Percentiles rank a stretch among this genome's conserved stretches.
These are phyloP conservation scores for Metarhizium robertsii DNA, from an alignment of 2,329 filamentous ascomycete species.

Conservation along the genomic window DNA sequence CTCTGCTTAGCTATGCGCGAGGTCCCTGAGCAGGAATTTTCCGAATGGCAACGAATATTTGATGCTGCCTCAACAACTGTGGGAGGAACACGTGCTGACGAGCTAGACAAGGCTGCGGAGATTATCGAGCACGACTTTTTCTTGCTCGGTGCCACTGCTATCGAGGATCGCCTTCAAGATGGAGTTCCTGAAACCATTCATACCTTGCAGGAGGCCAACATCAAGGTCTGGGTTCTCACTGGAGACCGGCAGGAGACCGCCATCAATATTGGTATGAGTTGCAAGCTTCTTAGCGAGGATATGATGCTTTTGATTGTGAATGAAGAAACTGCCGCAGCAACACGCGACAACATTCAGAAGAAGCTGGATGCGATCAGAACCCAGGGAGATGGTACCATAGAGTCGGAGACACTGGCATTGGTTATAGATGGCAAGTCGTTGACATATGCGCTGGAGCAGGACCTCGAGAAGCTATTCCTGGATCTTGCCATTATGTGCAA, in stretches of 20 bases:
- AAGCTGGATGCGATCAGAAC: conserved; percentile 85
- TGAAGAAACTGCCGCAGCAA: conserved; percentile 71
- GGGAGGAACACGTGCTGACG: conserved; percentile 82
- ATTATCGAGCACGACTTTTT: conserved; percentile 89
- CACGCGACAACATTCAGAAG: conserved; percentile 82
- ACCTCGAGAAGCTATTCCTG: conserved; percentile 86
- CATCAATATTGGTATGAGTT: conserved; percentile 99
- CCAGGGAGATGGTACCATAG: conserved; percentile 66
- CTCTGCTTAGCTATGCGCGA: conserved; percentile 93
- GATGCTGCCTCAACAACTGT: conserved; percentile 86
- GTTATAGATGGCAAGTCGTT: conserved; percentile 95
- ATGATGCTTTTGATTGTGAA: conserved; percentile 98
- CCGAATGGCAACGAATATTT: conserved; percentile 78
- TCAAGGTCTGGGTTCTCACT: conserved; percentile 98
- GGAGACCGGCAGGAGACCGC: conserved; percentile 97
- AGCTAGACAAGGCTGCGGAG: conserved; percentile 94
- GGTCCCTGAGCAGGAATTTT: conserved; percentile 78
- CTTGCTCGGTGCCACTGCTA: conserved; percentile 88
- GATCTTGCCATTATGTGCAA: conserved; percentile 91
- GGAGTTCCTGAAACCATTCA: conserved; percentile 97
- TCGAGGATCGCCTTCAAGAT: conserved; percentile 93
- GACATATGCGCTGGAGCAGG: conserved; percentile 85
- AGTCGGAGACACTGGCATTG: conserved; percentile 79
- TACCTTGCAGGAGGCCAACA: conserved; percentile 89
- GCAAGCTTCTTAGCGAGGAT: conserved; percentile 94